Evolutionary conservation across 1,284 basidiomycete species (phyloP), one percentile per base, ranked within the genome.

Genomic region (Macrocystidia cucumis): DNA sequence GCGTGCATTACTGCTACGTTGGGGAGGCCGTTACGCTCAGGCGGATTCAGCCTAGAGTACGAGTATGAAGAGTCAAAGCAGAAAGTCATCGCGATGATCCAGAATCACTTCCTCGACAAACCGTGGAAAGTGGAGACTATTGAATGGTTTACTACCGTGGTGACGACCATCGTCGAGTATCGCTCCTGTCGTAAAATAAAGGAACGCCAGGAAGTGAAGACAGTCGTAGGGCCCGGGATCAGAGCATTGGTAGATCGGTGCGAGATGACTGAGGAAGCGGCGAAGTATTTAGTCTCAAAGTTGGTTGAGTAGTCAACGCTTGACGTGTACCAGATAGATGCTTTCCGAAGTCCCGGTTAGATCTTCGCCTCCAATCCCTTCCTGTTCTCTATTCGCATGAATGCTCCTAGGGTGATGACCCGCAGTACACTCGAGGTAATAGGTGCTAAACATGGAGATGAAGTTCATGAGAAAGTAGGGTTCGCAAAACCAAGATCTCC

Each of bases 1-100:
- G 64, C 61, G n/a, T 68, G 65, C 37, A 52, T 67, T 22, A 69
- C 66, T 1, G 57, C 61, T 4, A 51, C 40, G 9, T 41, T 47
- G 21, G 54, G 54, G 6, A 43, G 26, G 33, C 40, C n/a, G 9
- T 27, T 41, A 29, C 34, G 38, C 29, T 33, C 35, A 9, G 30
- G 39, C 2, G n/a, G 7, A 6, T 32, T 44, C 29, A 31, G 9
- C 7, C 46, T 45, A 4, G 44, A 53, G 3, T 44, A 46, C 3
- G 51, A 54, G 26, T 56, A 52, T 29, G 42, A 44, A 13, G 45
- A 47, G 26, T 54, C 54, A n/a, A 45, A 29, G 30, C 19, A 25
- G 28, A 46, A 47, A 27, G 35, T 51, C 14, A 31, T 28, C 40
- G 31, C 29, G 18, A 25, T 44, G 17, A 38, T 56, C 16, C 39